phyloP scores from a whole-genome alignment of 2,329 filamentous ascomycete species.

The Colletotrichum gloeosporioides region DNA sequence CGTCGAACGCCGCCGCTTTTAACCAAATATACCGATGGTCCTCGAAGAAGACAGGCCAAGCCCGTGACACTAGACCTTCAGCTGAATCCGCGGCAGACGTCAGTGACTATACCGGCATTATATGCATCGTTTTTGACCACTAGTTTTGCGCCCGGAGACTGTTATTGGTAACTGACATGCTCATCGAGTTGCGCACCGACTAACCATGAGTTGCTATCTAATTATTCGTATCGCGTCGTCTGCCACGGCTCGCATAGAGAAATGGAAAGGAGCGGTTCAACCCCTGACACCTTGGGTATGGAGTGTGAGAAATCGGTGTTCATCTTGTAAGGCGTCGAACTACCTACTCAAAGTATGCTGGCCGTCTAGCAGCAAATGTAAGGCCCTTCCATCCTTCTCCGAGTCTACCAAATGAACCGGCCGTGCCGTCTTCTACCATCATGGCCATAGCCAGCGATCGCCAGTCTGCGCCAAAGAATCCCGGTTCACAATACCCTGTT shows the following conservation, averaged over 20 bases:
- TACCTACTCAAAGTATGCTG: slow-evolving; percentile 20
- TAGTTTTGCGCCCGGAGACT: neutral
- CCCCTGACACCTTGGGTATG: neutral
- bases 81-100: neutral
- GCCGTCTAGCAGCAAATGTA: slow-evolving; percentile 20
- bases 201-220: slow-evolving; percentile 17
- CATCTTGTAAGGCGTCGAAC: slow-evolving; percentile 22
- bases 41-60: neutral
- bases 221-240: neutral
- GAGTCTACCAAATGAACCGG: slow-evolving; percentile 19
- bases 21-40: neutral
- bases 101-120: neutral
- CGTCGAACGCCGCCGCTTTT: neutral
- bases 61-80: neutral
- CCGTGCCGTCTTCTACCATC: slow-evolving; percentile 17
- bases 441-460: slow-evolving; percentile 7
- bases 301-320: slow-evolving; percentile 16
- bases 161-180: neutral
- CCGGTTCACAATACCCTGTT: slow-evolving; percentile 7
- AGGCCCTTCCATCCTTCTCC: slow-evolving; percentile 13
- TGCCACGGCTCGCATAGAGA: neutral
- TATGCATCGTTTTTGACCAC: no score
- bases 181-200: neutral
- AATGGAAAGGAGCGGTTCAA: neutral
- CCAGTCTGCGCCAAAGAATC: slow-evolving; percentile 15